Conservation (phyloP, 1,284 basidiomycete species). For the Boletellus deceptivus region DNA sequence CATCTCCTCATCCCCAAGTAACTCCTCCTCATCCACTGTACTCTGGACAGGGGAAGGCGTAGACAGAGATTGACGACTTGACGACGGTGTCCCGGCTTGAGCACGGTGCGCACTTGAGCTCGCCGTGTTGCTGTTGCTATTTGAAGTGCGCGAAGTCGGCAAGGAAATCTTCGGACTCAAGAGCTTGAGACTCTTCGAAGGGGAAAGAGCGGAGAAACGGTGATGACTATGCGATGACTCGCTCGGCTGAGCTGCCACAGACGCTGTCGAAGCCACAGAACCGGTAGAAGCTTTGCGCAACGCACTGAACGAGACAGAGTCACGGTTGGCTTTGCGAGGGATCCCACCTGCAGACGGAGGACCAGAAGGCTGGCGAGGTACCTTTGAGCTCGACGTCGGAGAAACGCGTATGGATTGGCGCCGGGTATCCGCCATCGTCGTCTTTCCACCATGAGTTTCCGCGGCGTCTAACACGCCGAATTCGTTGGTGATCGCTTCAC, state of each 20-base stretch:
- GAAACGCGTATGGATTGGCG: constrained; percentile 58
- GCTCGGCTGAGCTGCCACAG: constrained; percentile 40
- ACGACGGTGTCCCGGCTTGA: constrained; percentile 60
- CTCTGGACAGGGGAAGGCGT: constrained; percentile 79
- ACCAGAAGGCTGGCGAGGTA: constrained; percentile 64
- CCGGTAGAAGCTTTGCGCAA: constrained; percentile 78
- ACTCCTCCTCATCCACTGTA: constrained; percentile 85
- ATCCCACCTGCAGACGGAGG: constrained; percentile 44
- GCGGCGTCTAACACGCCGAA: constrained; percentile 74
- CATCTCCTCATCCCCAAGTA: constrained; percentile 96
- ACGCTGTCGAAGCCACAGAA: constrained; percentile 65
- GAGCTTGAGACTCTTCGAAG: constrained; percentile 77
- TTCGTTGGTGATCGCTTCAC: constrained; percentile 57
- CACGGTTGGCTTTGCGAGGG: constrained; percentile 66
- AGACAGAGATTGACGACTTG: constrained; percentile 72
- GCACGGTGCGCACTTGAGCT: constrained; percentile 53
- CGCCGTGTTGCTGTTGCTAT: constrained; percentile 37
- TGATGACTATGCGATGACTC: constrained; percentile 44
- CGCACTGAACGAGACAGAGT: constrained; percentile 72
- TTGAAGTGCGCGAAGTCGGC: constrained; percentile 53
- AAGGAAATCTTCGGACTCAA: constrained; percentile 74
- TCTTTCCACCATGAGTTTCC: constrained; percentile 35
- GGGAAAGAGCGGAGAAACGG: constrained; percentile 76
- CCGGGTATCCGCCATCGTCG: constrained; percentile 42
- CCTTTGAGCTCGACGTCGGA: constrained; percentile 55